These are phyloP conservation scores for Butyriboletus appendiculatus DNA, from an alignment of 1,284 basidiomycete species.

Conservation along the genomic window DNA sequence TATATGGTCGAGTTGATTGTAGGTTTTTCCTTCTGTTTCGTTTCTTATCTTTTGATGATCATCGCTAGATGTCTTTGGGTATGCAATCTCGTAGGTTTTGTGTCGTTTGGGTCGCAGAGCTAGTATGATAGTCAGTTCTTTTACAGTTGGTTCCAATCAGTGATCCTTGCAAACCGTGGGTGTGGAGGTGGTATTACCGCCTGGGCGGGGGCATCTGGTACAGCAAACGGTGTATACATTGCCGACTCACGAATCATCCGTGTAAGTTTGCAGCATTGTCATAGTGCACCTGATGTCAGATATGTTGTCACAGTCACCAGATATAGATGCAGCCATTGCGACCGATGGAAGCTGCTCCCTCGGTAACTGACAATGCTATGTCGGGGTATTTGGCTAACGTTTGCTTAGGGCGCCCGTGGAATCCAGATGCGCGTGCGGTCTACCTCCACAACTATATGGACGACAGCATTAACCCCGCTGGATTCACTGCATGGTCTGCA, in stretches of 20 bases:
- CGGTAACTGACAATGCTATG: conserved; percentile 33
- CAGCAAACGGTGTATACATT: conserved; percentile 60
- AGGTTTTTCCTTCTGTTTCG: conserved; percentile 27
- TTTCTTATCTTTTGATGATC: neutral
- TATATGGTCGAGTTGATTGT: conserved; percentile 68
- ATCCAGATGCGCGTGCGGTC: conserved; percentile 55
- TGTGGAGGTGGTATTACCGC: conserved; percentile 64
- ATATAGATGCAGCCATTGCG: conserved; percentile 51
- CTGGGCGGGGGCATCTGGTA: conserved; percentile 50
- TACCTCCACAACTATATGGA: conserved; percentile 62
- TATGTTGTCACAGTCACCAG: conserved; percentile 49
- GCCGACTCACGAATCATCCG: conserved; percentile 58
- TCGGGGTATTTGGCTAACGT: neutral
- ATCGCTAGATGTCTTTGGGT: conserved; percentile 53
- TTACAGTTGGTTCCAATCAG: conserved; percentile 59
- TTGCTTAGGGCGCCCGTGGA: conserved; percentile 61
- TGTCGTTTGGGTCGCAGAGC: neutral
- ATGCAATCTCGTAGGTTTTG: conserved; percentile 51
- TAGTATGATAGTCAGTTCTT: conserved; percentile 23
- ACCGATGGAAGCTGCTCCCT: conserved; percentile 52
- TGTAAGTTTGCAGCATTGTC: conserved; percentile 47
- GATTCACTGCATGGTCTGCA: conserved; percentile 47
- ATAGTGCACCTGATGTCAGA: conserved; percentile 43
- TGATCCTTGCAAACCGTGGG: conserved; percentile 59
- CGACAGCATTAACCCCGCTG: conserved; percentile 49